Base-by-base conservation (phyloP, 768 basidiomycete genomes). In the Psilocybe azurescens region DNA sequence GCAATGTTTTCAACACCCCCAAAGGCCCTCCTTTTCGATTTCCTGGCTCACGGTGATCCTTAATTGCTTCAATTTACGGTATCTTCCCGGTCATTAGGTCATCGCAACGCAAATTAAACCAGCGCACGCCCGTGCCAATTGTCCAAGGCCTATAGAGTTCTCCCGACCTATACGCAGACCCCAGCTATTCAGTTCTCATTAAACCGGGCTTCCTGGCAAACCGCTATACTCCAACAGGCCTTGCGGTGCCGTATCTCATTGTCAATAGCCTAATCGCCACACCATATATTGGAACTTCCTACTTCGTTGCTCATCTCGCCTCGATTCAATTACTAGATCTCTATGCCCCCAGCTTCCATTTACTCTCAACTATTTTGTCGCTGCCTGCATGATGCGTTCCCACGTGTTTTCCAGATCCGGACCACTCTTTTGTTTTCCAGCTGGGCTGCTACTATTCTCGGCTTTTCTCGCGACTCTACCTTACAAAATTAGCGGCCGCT, bases 341-440 rank as follows among this genome's bases (percentile, higher is more conserved):
- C 24, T 16, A 24, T 52, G 30, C n/a, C 18, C 18, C 18, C 10
- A 14, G 18, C 24, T 39, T 41, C 38, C 39, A 55, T 20, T 20
- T 4, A 28, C 46, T 28, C 16, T 32, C 18, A 13, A 41, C 38
- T 29, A 41, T 51, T 38, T 30, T 38, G 51, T 59, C 51, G 33
- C 51, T 33, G 50, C 10, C 32, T 24, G 52, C 30, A 50, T 57
- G 44, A 39, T 24, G 33, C 41, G 24, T 53, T 58, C 61, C 56
- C 62, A 63, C 57, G 56, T 53, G 14, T 52, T 36, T 53, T 65
- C 61, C 67, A 56, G 20, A 60, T 70, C 46, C 53, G 64, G 68
- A 58, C 32, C 52, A 56, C 33, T 62, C 68, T 66, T 72, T 72
- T 70, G 69, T 70, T 69, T 54, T 67, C 53, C 51, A 50, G 5